Base-by-base conservation (phyloP, 2,329 filamentous ascomycete species). In the Phyllosticta citrichinensis region DNA sequence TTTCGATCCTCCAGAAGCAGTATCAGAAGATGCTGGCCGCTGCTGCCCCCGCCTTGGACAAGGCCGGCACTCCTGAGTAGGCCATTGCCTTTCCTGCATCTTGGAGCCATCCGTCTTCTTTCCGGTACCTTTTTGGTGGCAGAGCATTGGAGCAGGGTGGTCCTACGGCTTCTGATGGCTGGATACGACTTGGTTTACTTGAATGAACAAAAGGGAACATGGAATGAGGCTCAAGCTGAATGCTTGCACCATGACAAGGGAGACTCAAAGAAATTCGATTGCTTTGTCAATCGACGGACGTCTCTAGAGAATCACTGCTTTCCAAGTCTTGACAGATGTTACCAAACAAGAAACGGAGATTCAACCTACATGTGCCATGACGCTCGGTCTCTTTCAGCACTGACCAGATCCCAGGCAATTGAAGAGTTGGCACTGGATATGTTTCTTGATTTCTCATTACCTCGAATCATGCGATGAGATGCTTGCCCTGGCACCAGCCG, bases 1-100 rank as follows among this genome's bases (percentile, higher is more conserved):
- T 47, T 57, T 33, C 27, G 11, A 51, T 61, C 8, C 52, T 65
- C 33, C 58, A 64, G 63, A 65, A 65, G 62, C 63, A 65, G 55
- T 57, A 52, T 22, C 57, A 62, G 57, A 64, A 64, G 53, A 55
- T 65, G 35, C 24, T 35, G 19, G 24, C 10, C 2, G 22, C 57
- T 22, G 50, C 40, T 22, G 33, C 24, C 10, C 17, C 52, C 25
- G 17, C 52, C 10, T 20, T 12, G 14, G 22, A 33, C 24, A n/a
- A 50, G 11, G 33, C 35, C 10, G 53, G 35, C 10, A 12, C 35
- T 25, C 40, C 20, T 2, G 58, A 56, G 58, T 60, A 35, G 24
- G 47, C 19, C 20, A 10, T 50, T 9, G n/a, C 5, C 27, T 47
- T 4, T 19, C 50, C 51, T 11, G 22, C 19, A 1, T 35, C 50